Conservation (phyloP, 176 grass and related monocot species). For the Musa troglodytarum region DNA sequence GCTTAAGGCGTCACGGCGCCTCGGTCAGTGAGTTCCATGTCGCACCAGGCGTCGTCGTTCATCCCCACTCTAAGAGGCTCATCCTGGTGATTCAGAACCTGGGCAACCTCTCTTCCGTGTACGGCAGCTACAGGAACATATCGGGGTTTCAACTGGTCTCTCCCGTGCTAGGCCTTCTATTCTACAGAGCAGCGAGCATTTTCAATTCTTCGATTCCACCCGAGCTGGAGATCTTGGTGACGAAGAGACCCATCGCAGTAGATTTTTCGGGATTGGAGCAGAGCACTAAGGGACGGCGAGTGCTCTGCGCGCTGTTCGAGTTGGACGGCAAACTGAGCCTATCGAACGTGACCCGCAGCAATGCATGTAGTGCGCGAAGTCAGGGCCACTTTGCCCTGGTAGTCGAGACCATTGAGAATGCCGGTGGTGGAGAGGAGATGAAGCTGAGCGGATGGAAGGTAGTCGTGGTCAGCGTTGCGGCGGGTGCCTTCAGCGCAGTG, state of each 20-base stretch:
- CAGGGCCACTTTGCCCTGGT: conserved; percentile 87
- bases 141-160: conserved; percentile 50
- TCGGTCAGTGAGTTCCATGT: conserved; percentile 50
- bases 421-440: neutral
- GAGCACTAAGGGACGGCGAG: conserved; percentile 21
- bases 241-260: conserved; percentile 48
- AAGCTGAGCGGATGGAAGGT: conserved; percentile 79
- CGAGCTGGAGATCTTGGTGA: conserved; percentile 36
- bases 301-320: conserved; percentile 62
- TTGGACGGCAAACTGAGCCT: conserved; percentile 39
- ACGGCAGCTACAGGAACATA: conserved; percentile 29
- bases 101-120: conserved; percentile 61
- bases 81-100: conserved; percentile 64
- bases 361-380: conserved; percentile 37
- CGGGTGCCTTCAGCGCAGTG: conserved; percentile 49
- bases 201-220: conserved; percentile 21
- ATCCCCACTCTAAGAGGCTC: conserved; percentile 32
- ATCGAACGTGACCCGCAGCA: conserved; percentile 29
- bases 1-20: conserved; percentile 45
- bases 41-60: conserved; percentile 45
- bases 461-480: conserved; percentile 52
- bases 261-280: conserved; percentile 53
- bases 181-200: conserved; percentile 44
- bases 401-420: conserved; percentile 11
- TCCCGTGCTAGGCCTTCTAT: conserved; percentile 67